These are phyloP conservation scores for Daldinia grandis DNA, from an alignment of 495 filamentous ascomycete species.

Conservation along the genomic window DNA sequence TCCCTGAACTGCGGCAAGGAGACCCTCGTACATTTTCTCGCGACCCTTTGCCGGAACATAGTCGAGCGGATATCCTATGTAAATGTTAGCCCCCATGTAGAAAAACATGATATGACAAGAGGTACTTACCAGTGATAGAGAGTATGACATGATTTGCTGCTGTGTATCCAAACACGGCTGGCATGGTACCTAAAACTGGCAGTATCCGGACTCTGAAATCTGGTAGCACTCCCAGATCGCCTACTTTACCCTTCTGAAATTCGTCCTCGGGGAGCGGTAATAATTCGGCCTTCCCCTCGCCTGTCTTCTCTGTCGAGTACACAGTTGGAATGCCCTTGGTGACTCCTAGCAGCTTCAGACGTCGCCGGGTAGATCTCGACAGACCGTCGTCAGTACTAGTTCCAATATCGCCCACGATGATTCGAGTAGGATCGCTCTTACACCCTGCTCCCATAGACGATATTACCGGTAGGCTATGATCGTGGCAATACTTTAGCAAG, in stretches of 20 bases:
- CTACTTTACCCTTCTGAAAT: constrained; percentile 84
- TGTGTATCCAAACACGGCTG: constrained; percentile 90
- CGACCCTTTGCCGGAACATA: constrained; percentile 81
- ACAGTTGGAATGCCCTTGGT: constrained; percentile 86
- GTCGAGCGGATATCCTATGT: constrained; percentile 79
- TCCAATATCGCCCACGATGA: constrained; percentile 92
- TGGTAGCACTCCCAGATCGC: constrained; percentile 84
- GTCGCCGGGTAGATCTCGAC: constrained; percentile 81
- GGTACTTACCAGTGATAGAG: constrained; percentile 67
- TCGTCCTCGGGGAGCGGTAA: constrained; percentile 89
- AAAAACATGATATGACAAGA: not conserved
- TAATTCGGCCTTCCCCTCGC: constrained; percentile 88
- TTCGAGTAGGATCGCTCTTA: constrained; percentile 94
- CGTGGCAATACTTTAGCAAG: constrained; percentile 85
- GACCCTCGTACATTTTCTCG: constrained; percentile 88
- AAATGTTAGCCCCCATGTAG: constrained; percentile 12
- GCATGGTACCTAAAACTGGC: constrained; percentile 96
- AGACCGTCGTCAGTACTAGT: constrained; percentile 88
- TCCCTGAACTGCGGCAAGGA: constrained; percentile 75
- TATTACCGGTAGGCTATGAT: constrained; percentile 78
- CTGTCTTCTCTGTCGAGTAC: constrained; percentile 91
- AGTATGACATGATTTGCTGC: constrained; percentile 92
- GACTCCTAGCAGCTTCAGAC: constrained; percentile 82
- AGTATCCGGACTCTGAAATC: constrained; percentile 95
- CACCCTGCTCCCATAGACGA: constrained; percentile 97